Base-by-base conservation (phyloP, 2,329 filamentous ascomycete genomes). In the Lasiodiplodia theobromae region DNA sequence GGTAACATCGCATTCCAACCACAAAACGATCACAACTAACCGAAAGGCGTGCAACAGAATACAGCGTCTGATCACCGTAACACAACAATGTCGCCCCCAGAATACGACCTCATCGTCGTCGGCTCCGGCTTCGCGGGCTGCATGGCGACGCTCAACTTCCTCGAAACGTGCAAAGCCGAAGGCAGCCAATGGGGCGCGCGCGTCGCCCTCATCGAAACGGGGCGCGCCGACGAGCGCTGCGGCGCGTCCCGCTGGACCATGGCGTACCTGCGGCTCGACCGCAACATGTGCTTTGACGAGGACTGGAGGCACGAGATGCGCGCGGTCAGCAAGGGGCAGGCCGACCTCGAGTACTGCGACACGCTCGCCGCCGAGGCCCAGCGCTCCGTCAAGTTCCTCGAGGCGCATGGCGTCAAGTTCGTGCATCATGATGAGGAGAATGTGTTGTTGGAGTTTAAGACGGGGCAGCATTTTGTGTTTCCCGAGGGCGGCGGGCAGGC, bases 161-260 rank as follows among this genome's bases (percentile, higher is more conserved):
- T 81, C n/a, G 78, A 82, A 69, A 75, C 78, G 67, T 78, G 76
- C 71, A 77, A 77, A 38, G 75, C 75, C 54, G 70, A 74, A 25
- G 72, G 74, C 4, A 6, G 28, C 58, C 81, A 80, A 70, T 70
- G 70, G 52, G 77, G 77, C 1, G 18, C 18, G 14, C 77, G 74
- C n/a, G 79, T 82, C 5, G 79, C 80, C 8, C 71, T 82, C 31
- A 74, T 82, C 44, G 80, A 82, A 71, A 79, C 77, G 7, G 79
- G 80, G 40, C 78, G 77, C 67, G 73, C 78, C 23, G 78, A 76
- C 34, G 80, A 82, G 70, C 77, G 79, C 68, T 81, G 78, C 68
- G 80, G 79, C 51, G 79, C 80, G 44, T 79, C 75, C 10, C 74
- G 79, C 62, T 81, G 79, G 80, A 82, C 79, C 3, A 81, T 80